Conservation (phyloP, 345 rosid genomes). For the Linum usitatissimum region DNA sequence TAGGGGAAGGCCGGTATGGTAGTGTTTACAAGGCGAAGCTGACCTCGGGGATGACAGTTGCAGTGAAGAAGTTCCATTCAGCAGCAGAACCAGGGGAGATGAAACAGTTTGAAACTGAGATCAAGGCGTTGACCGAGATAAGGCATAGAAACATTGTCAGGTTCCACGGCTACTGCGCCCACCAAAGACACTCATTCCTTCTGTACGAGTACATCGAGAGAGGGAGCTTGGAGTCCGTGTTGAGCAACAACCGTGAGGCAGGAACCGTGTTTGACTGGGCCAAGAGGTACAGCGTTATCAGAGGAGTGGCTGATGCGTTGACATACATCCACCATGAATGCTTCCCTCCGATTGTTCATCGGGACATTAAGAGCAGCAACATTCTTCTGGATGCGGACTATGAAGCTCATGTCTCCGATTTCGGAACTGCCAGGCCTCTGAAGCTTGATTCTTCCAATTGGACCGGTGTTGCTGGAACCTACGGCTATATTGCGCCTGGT, state of each 20-base stretch:
- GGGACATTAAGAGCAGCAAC: slow-evolving; percentile 14
- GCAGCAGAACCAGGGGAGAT: slow-evolving; percentile 1
- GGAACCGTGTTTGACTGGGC: slow-evolving; percentile 22
- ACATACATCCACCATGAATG: slow-evolving; percentile 20
- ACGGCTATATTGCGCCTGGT: slow-evolving; percentile 2
- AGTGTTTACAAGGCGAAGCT: slow-evolving; percentile 17
- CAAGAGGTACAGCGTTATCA: slow-evolving; percentile 13
- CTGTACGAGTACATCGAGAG: slow-evolving; percentile 21
- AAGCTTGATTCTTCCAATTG: slow-evolving; percentile 1
- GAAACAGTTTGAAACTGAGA: slow-evolving; percentile 17
- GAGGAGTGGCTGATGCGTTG: slow-evolving; percentile 14
- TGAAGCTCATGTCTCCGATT: slow-evolving; percentile 15
- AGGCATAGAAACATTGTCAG: slow-evolving; percentile 24
- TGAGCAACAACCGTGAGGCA: slow-evolving; percentile 8
- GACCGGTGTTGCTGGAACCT: background rate
- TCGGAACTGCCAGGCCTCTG: slow-evolving; percentile 1
- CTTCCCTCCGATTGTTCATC: slow-evolving; percentile 17
- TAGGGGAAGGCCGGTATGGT: slow-evolving; percentile 21
- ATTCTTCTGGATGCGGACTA: slow-evolving; percentile 14
- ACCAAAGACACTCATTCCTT: slow-evolving; percentile 6
- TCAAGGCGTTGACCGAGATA: slow-evolving; percentile 16
- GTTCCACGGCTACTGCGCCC: slow-evolving; percentile 20
- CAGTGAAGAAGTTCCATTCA: slow-evolving; percentile 18
- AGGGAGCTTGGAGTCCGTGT: slow-evolving; percentile 21
- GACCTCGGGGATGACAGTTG: slow-evolving; percentile 9